These are phyloP conservation scores for Ceratorhiza oryzae-sativae DNA, from an alignment of 1,284 basidiomycete species.

Conservation along the genomic window DNA sequence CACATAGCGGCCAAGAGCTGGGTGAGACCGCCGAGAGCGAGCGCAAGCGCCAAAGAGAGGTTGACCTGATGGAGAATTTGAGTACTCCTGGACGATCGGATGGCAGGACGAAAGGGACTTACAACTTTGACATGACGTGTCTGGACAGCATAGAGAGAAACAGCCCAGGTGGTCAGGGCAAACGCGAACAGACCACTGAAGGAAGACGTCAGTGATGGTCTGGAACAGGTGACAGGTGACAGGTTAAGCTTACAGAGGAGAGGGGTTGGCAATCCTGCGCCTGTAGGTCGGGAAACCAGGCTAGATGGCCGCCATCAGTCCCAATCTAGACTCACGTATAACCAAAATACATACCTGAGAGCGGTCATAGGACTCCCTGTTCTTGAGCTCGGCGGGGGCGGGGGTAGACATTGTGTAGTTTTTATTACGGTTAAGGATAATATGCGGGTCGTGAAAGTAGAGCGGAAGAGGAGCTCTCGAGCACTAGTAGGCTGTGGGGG, in stretches of 20 bases:
- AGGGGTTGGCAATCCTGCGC: slow-evolving; percentile 35
- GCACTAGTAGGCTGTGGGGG: slow-evolving; percentile 9
- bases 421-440: slow-evolving; percentile 21
- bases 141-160: slow-evolving; percentile 43
- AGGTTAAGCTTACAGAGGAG: slow-evolving; percentile 32
- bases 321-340: background rate
- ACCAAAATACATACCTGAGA: slow-evolving; percentile 9
- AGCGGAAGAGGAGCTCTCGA: slow-evolving; percentile 11
- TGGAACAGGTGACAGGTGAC: background rate
- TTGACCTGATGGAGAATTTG: slow-evolving; percentile 45
- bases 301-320: background rate
- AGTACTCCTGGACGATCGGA: background rate
- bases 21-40: slow-evolving; percentile 50
- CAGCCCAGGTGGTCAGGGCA: slow-evolving; percentile 27
- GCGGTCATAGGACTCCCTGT: slow-evolving; percentile 27
- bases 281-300: slow-evolving; percentile 31
- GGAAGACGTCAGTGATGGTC: background rate
- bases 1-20: slow-evolving; percentile 57
- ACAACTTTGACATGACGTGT: slow-evolving; percentile 50
- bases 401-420: slow-evolving; percentile 26
- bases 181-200: slow-evolving; percentile 27
- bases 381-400: slow-evolving; percentile 22
- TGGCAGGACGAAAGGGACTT: background rate
- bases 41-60: slow-evolving; percentile 49
- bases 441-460: slow-evolving; percentile 1